Conservation (phyloP, 192 early-diverging fungal genomes). For the Coemansia sp. region DNA sequence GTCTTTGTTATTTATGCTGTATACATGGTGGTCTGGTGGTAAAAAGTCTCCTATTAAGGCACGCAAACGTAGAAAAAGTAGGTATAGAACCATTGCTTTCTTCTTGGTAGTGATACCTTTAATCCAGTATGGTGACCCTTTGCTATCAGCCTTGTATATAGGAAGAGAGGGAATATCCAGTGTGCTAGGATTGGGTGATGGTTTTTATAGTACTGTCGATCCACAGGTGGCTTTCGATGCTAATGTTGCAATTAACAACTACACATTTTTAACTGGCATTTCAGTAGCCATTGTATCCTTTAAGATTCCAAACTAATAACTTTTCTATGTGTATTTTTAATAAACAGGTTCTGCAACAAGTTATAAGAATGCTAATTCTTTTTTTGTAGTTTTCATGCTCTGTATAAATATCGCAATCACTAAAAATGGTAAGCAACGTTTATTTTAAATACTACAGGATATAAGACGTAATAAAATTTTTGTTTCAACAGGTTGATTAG, state of each 20-base stretch:
- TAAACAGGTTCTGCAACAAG: not conserved
- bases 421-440: too few relatives aligned
- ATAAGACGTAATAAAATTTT: too few relatives aligned
- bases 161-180: not conserved
- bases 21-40: not conserved
- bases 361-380: not conserved
- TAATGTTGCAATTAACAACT: too few relatives aligned
- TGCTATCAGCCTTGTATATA: slow-evolving; percentile 3
- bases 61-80: not conserved
- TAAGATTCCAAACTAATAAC: not conserved
- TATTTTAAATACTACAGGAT: too few relatives aligned
- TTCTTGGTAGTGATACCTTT: not conserved
- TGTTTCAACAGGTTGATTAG: too few relatives aligned
- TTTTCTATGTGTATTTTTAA: not conserved
- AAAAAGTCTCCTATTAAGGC: not conserved
- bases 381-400: too few relatives aligned
- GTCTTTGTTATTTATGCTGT: not conserved
- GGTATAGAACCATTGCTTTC: not conserved
- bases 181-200: not conserved
- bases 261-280: too few relatives aligned
- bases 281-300: too few relatives aligned
- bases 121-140: not conserved
- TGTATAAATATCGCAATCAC: too few relatives aligned
- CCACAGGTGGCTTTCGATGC: not conserved
- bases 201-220: not conserved